These are phyloP conservation scores for Sarocladiaceae sp. DNA, from an alignment of 2,329 filamentous ascomycete genomes.

Conservation along the genomic window DNA sequence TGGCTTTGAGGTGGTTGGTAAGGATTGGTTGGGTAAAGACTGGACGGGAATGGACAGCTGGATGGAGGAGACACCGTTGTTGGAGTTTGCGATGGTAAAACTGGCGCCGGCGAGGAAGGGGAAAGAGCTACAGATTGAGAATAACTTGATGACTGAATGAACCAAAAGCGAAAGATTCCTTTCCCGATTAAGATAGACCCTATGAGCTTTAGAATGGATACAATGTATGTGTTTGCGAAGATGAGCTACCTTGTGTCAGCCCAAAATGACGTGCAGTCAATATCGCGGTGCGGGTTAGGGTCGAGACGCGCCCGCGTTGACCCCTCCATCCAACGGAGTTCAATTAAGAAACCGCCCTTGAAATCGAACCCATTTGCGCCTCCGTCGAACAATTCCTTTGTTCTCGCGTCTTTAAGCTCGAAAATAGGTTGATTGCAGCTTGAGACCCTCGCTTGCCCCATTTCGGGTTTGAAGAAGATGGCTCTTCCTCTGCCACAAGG, in stretches of 20 bases:
- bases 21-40: constrained; percentile 2
- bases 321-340: background rate
- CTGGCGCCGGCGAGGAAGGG: constrained; percentile 1
- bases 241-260: background rate
- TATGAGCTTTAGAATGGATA: too few relatives aligned
- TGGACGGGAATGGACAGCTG: background rate
- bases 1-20: constrained; percentile 1
- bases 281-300: background rate
- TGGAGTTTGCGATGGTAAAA: constrained; percentile 8
- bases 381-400: background rate
- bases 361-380: background rate
- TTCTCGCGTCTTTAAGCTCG: background rate
- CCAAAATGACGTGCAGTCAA: background rate
- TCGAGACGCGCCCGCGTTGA: constrained; percentile 2
- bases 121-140: background rate
- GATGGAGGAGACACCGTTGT: background rate
- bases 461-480: constrained; percentile 28
- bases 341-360: background rate
- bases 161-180: too few relatives aligned
- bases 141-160: too few relatives aligned
- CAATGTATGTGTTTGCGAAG: too few relatives aligned
- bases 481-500: constrained; percentile 46
- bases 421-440: background rate
- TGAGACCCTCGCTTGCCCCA: constrained; percentile 2
- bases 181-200: too few relatives aligned